Percentiles rank a stretch among this genome's conserved stretches.
These are phyloP conservation scores for Rhodotorula paludigena DNA, from an alignment of 768 basidiomycete genomes.

Conservation along the genomic window DNA sequence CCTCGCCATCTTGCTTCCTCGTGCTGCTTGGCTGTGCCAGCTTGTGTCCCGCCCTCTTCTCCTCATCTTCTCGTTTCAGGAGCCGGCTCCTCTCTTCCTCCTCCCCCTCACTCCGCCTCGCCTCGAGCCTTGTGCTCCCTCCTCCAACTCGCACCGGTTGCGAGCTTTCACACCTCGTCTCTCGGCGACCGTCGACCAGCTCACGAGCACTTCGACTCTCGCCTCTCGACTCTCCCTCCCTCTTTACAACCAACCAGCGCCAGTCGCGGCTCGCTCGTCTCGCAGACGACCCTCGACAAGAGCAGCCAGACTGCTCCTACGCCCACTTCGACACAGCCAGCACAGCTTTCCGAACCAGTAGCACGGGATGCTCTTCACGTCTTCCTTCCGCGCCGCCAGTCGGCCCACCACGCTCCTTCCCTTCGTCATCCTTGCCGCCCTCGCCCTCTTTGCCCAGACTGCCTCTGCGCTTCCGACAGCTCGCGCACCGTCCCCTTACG, in stretches of 20 bases:
- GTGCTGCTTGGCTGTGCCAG: not conserved
- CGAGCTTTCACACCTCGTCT: not conserved
- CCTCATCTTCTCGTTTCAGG: not conserved
- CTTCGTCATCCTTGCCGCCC: conserved; percentile 21
- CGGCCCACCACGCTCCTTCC: conserved; percentile 4
- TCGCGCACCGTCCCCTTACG: conserved; percentile 2
- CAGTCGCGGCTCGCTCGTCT: conserved; percentile 13
- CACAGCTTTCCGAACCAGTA: not conserved
- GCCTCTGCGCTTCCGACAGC: conserved; percentile 19
- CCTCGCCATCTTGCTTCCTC: conserved; percentile 24
- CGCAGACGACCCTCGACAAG: not conserved
- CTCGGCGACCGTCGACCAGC: not conserved
- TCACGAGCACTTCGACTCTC: not conserved
- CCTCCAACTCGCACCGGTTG: conserved; percentile 11
- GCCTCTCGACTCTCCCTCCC: not conserved
- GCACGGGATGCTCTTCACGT: conserved; percentile 18
- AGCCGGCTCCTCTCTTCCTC: conserved; percentile 32
- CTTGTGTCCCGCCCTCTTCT: not conserved
- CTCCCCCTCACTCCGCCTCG: conserved; percentile 8
- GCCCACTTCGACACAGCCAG: not conserved
- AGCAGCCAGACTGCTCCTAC: conserved; percentile 31
- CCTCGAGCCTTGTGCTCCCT: not conserved
- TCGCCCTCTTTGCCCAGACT: conserved; percentile 20
- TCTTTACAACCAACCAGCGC: too few relatives aligned
- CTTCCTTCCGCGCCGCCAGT: not conserved